Evolutionary conservation across 208 protist species (phyloP), one percentile per base, ranked within the genome.

Genomic region (Crithidia mellificae): DNA sequence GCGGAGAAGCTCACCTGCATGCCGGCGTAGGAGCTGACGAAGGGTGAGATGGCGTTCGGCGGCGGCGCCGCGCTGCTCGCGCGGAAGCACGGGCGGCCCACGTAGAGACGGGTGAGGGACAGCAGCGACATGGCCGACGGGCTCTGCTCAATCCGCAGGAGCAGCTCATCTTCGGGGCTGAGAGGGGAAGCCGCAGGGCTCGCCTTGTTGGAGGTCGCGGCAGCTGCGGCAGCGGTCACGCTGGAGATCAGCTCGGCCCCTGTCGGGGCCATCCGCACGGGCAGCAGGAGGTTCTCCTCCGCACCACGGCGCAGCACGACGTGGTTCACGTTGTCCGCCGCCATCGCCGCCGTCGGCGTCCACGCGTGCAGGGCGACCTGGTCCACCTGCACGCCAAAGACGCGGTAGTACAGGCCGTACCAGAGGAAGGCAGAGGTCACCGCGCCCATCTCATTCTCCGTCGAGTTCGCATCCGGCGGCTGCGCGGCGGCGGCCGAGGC

Each of bases 391-490:
- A 90, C 43, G 29, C 80, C 58, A 25, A 93, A 59, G 46, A 90
- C 87, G 41, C 65, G 71, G 41, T 87, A 83, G 63, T 81, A 81
- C 19, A 93, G 39, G 25, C 87, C 87, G 30, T 80, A 78, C 30
- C 55, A 61, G 17, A 34, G 43, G 68, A 88, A 88, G 34, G 57
- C 74, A 8, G 39, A 15, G 14, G 69, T 69, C 4, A 76, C 29
- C 8, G 43, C 59, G 38, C 58, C 63, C 6, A n/a, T 27, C 9
- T 65, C 55, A 19, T 66, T 67, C 29, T 80, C 79, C 17, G 67
- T 51, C 52, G 9, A 38, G 32, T 63, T 49, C 22, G 38, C 34
- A 43, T 53, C 41, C 24, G 57, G 22, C 29, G 43, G 8, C 57
- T 63, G 57, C 27, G 19, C 57, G 29, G 46, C 61, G 4, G 61